Percentiles rank a stretch among this genome's conserved stretches.
Evolutionary conservation across 2,329 filamentous ascomycete genomes (phyloP).

Genomic region (Pseudogymnoascus sp.): DNA sequence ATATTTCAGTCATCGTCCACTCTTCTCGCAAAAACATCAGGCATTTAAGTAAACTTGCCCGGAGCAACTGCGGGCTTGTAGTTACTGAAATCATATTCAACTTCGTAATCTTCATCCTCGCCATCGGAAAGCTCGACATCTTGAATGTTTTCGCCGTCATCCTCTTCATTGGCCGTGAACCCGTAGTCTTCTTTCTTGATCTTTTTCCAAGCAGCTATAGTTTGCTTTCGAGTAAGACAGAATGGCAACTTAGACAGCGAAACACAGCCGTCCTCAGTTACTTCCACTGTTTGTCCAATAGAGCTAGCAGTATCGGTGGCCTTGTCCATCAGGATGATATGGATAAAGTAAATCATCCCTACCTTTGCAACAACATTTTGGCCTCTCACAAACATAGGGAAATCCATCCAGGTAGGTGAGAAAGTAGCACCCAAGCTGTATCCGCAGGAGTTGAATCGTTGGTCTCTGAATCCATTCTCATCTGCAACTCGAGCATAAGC

Average conservation of each 20-base stretch:
- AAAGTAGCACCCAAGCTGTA: constrained; percentile 28
- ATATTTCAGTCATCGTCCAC: background rate
- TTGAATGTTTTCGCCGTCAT: constrained; percentile 28
- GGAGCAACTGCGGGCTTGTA: constrained; percentile 16
- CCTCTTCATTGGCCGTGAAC: constrained; percentile 26
- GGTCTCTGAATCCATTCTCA: constrained; percentile 27
- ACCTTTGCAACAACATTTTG: constrained; percentile 19
- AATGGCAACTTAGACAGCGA: constrained; percentile 29
- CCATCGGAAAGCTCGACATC: constrained; percentile 29
- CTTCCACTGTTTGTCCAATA: constrained; percentile 26
- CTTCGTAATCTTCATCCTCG: constrained; percentile 28
- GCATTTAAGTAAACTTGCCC: background rate
- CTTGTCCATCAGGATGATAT: constrained; percentile 31
- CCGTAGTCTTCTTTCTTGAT: constrained; percentile 29
- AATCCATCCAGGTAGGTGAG: constrained; percentile 21
- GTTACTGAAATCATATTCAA: constrained; percentile 30
- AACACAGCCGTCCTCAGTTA: constrained; percentile 27
- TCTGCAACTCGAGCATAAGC: constrained; percentile 27
- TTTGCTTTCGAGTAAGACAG: constrained; percentile 27
- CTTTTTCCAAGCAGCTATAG: constrained; percentile 30
- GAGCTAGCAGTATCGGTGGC: constrained; percentile 30
- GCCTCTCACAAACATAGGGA: constrained; percentile 18
- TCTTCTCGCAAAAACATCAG: background rate
- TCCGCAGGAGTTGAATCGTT: constrained; percentile 26
- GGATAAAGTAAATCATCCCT: constrained; percentile 30